Base-by-base conservation (phyloP, 1,139 yeast genomes). In the Yamadazyma buinensis region DNA sequence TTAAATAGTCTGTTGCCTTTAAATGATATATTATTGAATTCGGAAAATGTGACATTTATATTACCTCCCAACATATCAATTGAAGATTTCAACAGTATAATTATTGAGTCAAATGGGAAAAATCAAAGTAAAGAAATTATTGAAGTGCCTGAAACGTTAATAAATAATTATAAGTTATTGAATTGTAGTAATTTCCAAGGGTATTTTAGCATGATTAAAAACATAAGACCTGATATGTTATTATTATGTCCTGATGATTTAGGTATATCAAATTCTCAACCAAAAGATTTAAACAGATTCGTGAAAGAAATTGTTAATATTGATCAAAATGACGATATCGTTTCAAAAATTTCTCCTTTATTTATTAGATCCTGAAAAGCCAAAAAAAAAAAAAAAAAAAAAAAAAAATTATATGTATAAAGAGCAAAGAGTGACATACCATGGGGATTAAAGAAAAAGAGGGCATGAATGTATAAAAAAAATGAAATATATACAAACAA, bases 31-130 rank as follows among this genome's bases (percentile, higher is more conserved):
- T 52, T 69, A 29, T 45, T 57, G 35, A 61, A 59, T 27, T 48
- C 63, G 3, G 70, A 64, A 23, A 67, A 67, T 39, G 67, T 69
- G 30, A 65, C 71, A n/a, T 69, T 68, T 44, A 69, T 69, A 30
- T 57, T 69, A 18, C 75, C 75, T 1, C 75, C 75, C 8, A 64
- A 68, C 40, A 55, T 69, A 32, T 60, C 66, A 5, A 54, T 66
- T 31, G 73, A 66, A 25, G 75, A 69, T 43, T 55, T 68, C 33
- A 43, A 48, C 36, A 43, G 37, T 30, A 41, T 44, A 12, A 18
- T 24, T 3, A 15, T 23, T 7, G n/a, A 30, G 14, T 8, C 53
- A 47, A 38, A 48, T 7, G n/a, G 9, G 12, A 9, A 5, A 6
- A 5, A 23, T 3, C 25, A 23, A 4, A 8, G 14, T 11, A 13